Base-by-base conservation (phyloP, 768 basidiomycete genomes). In the Suillus subalutaceus region DNA sequence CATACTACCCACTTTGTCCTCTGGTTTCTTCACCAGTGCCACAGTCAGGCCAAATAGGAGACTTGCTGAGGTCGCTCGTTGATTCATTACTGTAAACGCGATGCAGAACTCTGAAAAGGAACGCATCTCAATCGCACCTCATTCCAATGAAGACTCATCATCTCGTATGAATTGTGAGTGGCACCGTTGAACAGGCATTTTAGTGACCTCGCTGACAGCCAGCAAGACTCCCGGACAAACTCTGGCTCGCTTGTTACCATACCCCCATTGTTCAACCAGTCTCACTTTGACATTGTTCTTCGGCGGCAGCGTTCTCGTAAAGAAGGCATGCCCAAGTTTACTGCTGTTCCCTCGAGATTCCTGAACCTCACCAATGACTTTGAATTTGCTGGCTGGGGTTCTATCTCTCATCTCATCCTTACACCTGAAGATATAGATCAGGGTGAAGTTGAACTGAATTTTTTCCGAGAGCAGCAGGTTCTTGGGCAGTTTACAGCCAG, bases 331-430 rank as follows among this genome's bases (percentile, higher is more conserved):
- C 74, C 79, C 23, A 83, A 81, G 65, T 70, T 74, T 53, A 77
- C 75, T 5, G 72, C 70, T 4, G 70, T 82, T 6, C 88, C 87
- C 6, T 89, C 90, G 7, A 84, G 88, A 44, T 90, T 89, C 71
- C 73, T 87, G 32, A 83, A 89, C 67, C 82, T 91, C 44, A 76
- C 84, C 16, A 85, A 86, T 70, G 82, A 86, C 46, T 90, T 90
- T 67, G 89, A 90, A 69, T 92, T 92, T 69, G 85, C 90, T 1
- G 90, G 90, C 4, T 90, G 90, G 89, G 90, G 89, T 2, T 82
- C 85, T 6, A 72, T 86, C 20, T 75, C 76, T 7, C 79, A 80
- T 65, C 69, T 90, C 1, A 79, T 79, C 23, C 79, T 92, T 13
- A 74, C 78, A 0, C 66, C 64, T 1, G 79, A 83, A 5, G 86